Evolutionary conservation across 2,329 filamentous ascomycete species (phyloP), one percentile per base, ranked within the genome.

Genomic region (Arachnopeziza araneosa): DNA sequence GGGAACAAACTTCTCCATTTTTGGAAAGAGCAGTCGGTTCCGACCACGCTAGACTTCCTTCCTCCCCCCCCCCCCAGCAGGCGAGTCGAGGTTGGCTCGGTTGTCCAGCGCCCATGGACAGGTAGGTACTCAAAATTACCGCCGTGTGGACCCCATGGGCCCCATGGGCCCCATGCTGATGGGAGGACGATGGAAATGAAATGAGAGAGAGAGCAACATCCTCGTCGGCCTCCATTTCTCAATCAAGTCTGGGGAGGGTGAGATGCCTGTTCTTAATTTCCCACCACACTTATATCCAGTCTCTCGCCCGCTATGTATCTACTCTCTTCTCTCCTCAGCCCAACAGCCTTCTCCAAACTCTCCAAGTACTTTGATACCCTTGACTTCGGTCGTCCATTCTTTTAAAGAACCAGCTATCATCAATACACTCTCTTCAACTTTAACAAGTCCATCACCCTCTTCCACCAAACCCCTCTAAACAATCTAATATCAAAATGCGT

Each of bases 351-450:
- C 50, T 65, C 59, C 52, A 23, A 19, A 63, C 54, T 59, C 59
- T 36, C 59, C 50, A 60, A 55, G 55, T 36, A 58, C 53, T 36
- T 60, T 63, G 52, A 62, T 60, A 60, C 54, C 49, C 55, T 61
- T 70, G 69, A 71, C 69, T 68, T 66, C 67, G 69, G 69, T 71
- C 69, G 68, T 70, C 67, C 68, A 70, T 68, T 71, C 69, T 70
- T 70, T 71, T 66, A 63, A 55, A 68, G 60, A 69, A 66, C 52
- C 44, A 56, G 58, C 58, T 56, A 58, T 57, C 51, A 24, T 55
- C 44, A n/a, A n/a, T 51, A 50, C 60, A 60, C 51, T 65, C 64
- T 67, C 58, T 66, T 66, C 64, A 67, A 61, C 66, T 61, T 30
- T 54, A 56, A 56, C 54, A 24, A 64, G 58, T 52, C 48, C 30